Conservation (phyloP, 108 stramenopile species). For the Cyclotella distinguenda region DNA sequence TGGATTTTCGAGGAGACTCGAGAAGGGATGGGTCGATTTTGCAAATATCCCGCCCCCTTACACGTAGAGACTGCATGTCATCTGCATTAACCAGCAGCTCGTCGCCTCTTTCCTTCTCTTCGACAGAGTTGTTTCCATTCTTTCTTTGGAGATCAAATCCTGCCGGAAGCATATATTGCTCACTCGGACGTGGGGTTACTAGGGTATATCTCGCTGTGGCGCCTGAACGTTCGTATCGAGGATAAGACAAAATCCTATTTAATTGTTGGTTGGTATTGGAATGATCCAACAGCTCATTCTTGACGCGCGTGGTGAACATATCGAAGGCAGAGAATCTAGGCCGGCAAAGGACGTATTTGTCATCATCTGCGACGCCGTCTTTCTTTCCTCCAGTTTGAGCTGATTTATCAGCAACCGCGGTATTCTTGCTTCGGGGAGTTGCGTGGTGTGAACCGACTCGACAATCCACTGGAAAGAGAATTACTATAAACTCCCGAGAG, state of each 20-base stretch:
- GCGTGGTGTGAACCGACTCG: not conserved
- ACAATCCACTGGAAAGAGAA: no score
- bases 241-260: slow-evolving; percentile 50
- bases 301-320: slow-evolving; percentile 54
- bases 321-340: slow-evolving; percentile 86
- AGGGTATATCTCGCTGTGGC: slow-evolving; percentile 58
- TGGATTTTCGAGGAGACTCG: slow-evolving; percentile 24
- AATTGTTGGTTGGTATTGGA: not conserved
- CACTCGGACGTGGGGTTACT: slow-evolving; percentile 48
- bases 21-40: slow-evolving; percentile 44
- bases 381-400: not conserved
- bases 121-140: not conserved
- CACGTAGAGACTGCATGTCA: slow-evolving; percentile 57
- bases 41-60: slow-evolving; percentile 64
- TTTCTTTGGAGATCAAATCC: slow-evolving; percentile 56
- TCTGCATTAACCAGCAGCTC: slow-evolving; percentile 21
- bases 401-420: no score
- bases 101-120: slow-evolving; percentile 10
- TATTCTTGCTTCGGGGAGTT: slow-evolving; percentile 16
- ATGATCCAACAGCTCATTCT: slow-evolving; percentile 32
- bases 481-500: slow-evolving; percentile 46
- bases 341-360: slow-evolving; percentile 61
- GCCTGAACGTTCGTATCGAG: slow-evolving; percentile 67
- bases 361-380: slow-evolving; percentile 5
- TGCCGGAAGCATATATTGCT: slow-evolving; percentile 50